Percentiles rank a stretch among this genome's conserved stretches.
phyloP scores from a whole-genome alignment of 2,329 filamentous ascomycete genomes.

The Penicillium sp. region DNA sequence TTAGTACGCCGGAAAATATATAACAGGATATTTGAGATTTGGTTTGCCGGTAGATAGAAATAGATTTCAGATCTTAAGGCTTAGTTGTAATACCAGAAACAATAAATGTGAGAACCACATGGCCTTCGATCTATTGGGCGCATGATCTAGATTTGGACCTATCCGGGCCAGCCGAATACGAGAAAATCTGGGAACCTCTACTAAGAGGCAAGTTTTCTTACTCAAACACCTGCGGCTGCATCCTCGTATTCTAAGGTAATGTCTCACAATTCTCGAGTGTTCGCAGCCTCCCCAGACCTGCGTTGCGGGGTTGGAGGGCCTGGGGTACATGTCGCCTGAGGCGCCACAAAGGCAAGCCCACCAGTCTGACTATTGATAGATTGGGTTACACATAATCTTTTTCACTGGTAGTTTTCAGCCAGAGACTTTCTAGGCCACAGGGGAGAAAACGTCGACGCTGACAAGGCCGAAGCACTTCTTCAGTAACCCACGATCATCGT shows the following conservation, averaged over 20 bases:
- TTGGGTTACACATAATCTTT: no score
- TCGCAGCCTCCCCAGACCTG: background rate
- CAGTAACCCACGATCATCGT: no score
- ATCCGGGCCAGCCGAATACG: constrained; percentile 1
- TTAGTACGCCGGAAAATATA: no score
- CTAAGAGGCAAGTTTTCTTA: background rate
- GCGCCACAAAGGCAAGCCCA: background rate
- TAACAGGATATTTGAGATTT: no score
- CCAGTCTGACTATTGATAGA: no score
- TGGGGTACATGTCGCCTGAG: background rate
- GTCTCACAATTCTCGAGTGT: background rate
- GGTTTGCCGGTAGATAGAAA: no score
- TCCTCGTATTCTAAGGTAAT: background rate
- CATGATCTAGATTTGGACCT: background rate
- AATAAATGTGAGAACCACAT: background rate
- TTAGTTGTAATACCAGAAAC: background rate
- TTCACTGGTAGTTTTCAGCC: no score
- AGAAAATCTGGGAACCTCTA: background rate
- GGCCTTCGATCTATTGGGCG: no score
- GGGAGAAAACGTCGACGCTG: no score
- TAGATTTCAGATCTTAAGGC: no score
- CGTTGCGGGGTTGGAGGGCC: background rate
- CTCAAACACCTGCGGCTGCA: background rate
- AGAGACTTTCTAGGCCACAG: no score
- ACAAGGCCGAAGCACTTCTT: no score